Evolutionary conservation across 768 basidiomycete genomes (phyloP).

Genomic region (Myochromella boudieri): DNA sequence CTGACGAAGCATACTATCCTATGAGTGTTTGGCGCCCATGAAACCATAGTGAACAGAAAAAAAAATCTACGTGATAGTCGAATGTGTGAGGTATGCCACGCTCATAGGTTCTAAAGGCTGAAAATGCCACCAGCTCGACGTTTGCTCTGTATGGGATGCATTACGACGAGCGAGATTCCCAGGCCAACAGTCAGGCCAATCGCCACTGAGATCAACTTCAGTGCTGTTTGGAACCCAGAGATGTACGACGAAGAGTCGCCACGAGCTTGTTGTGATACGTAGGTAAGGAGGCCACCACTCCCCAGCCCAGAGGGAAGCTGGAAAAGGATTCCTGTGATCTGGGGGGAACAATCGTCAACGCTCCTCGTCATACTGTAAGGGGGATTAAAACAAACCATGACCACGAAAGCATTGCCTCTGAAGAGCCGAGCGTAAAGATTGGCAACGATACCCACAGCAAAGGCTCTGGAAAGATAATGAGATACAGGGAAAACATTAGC

Average conservation of each 20-base stretch:
- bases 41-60: too few species aligned
- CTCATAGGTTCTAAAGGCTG: too few species aligned
- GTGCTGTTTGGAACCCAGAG: conserved; percentile 71
- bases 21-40: too few species aligned
- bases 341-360: not conserved
- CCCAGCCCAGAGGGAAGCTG: conserved; percentile 83
- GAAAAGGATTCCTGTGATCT: conserved; percentile 79
- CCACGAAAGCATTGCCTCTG: conserved; percentile 73
- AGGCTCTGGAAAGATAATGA: conserved; percentile 45
- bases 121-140: conserved; percentile 61
- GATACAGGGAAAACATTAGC: too few species aligned
- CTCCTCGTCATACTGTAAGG: too few species aligned
- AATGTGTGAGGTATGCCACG: too few species aligned
- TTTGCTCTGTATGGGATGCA: conserved; percentile 62
- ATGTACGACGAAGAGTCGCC: conserved; percentile 58
- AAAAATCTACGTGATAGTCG: too few species aligned
- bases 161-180: conserved; percentile 65
- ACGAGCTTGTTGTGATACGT: conserved; percentile 53
- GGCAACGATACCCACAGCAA: conserved; percentile 77
- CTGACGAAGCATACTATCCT: too few species aligned
- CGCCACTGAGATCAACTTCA: conserved; percentile 75
- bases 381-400: conserved; percentile 57
- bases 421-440: conserved; percentile 78
- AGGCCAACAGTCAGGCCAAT: conserved; percentile 82
- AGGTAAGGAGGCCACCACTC: conserved; percentile 76